Percentiles rank a stretch among this genome's conserved stretches.
phyloP scores from a whole-genome alignment of 148 eudicot species.

The Agrostemma githago region DNA sequence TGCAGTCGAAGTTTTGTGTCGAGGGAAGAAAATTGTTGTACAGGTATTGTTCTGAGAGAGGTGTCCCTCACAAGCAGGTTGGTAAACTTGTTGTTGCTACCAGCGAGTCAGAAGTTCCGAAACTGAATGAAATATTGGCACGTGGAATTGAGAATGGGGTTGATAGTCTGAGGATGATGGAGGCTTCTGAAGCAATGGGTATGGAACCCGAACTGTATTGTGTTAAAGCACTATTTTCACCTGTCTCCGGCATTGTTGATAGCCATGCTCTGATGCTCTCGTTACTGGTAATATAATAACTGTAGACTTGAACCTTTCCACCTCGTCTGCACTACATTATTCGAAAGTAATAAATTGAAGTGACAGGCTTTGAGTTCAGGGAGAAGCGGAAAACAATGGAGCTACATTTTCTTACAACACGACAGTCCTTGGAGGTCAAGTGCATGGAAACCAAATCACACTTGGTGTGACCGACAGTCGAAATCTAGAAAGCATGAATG shows the following conservation, averaged over 20 bases:
- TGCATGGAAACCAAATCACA: constrained; percentile 43
- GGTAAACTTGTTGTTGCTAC: constrained; percentile 94
- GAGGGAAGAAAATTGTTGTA: constrained; percentile 81
- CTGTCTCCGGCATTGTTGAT: constrained; percentile 80
- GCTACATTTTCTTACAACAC: constrained; percentile 74
- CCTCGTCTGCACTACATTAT: constrained; percentile 9
- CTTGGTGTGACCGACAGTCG: constrained; percentile 62
- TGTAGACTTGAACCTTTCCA: not conserved
- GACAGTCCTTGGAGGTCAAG: constrained; percentile 67
- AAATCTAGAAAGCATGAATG: constrained; percentile 37
- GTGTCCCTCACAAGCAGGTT: constrained; percentile 69
- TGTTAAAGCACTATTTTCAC: constrained; percentile 69
- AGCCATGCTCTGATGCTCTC: constrained; percentile 81
- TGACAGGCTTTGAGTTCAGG: constrained; percentile 85
- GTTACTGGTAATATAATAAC: constrained; percentile 38
- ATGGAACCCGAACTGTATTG: constrained; percentile 83
- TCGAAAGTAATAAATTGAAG: constrained; percentile 34
- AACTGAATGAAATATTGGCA: constrained; percentile 52
- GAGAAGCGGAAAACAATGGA: constrained; percentile 85
- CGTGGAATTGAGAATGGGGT: constrained; percentile 79
- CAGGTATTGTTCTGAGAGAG: constrained; percentile 61
- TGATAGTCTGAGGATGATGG: constrained; percentile 66
- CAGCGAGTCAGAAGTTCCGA: constrained; percentile 61
- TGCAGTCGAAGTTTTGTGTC: constrained; percentile 70
- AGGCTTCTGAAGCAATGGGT: constrained; percentile 61